These are phyloP conservation scores for Allium fistulosum DNA, from an alignment of 106 monocot genomes.

Conservation along the genomic window DNA sequence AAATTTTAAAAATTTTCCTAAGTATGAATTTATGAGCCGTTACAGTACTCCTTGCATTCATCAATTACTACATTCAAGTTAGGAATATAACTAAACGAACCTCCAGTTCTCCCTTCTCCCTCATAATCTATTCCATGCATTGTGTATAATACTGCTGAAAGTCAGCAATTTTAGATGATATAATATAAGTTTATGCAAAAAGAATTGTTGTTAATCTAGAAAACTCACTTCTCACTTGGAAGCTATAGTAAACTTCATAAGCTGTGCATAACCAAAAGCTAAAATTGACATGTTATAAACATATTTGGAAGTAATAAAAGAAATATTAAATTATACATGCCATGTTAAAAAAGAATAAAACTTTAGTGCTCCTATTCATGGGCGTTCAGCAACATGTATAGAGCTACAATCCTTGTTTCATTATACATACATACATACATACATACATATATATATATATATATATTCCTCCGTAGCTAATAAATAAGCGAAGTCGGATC, in stretches of 20 bases:
- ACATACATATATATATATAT: too few species aligned
- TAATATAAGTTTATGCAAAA: background rate
- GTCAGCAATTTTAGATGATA: background rate
- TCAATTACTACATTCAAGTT: conserved; percentile 39
- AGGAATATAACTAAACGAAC: conserved; percentile 50
- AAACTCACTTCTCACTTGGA: conserved; percentile 62
- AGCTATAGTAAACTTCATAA: conserved; percentile 69
- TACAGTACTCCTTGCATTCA: conserved; percentile 33
- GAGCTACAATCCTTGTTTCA: conserved; percentile 45
- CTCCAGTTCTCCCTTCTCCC: conserved; percentile 65
- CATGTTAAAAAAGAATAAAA: conserved; percentile 70
- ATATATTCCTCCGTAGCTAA: too few species aligned
- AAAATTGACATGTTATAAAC: background rate
- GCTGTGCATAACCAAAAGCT: conserved; percentile 15
- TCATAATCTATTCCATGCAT: conserved; percentile 66
- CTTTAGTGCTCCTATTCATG: conserved; percentile 31
- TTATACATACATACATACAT: too few species aligned
- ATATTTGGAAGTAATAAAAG: background rate
- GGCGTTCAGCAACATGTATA: conserved; percentile 65
- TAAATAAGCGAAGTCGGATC: too few species aligned
- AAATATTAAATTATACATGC: too few species aligned
- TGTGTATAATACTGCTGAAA: conserved; percentile 43
- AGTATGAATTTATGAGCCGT: too few species aligned
- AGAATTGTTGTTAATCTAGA: too few species aligned
- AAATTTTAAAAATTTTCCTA: too few species aligned